Evolutionary conservation across 2,329 filamentous ascomycete genomes (phyloP), one percentile per base, ranked within the genome.

Genomic region (Arthrinium puccinioides): DNA sequence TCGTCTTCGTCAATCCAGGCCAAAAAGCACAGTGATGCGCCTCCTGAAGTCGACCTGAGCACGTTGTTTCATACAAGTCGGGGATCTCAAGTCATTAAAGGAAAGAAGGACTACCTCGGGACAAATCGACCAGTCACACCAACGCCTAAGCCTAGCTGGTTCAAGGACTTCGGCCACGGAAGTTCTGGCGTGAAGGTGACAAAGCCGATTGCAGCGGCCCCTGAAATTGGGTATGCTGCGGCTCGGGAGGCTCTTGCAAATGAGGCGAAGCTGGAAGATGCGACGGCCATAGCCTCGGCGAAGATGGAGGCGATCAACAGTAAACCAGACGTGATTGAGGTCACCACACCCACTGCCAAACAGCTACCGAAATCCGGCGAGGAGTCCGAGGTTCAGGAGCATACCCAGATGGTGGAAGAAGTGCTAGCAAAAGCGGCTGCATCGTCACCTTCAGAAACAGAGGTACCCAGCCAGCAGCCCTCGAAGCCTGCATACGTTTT

Each of bases 401-500:
- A 50, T 33, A 47, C 44, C 9, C 45, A 49, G 32, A 48, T 44
- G 40, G 40, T 50, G n/a, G 31, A 52, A 4, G 46, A 52, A 19
- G 43, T 49, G 9, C 28, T 51, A 23, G 42, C 47, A n/a, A 43
- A 45, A 38, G 43, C 44, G 30, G 61, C 50, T 14, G 43, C 46
- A 0, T 21, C 39, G 14, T 28, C 39, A 28, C n/a, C n/a, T n/a
- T n/a, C n/a, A n/a, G n/a, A n/a, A n/a, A n/a, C n/a, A n/a, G 31
- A 39, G 31, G 35, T 37, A 32, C 38, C 44, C 20, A 39, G 21
- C 24, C 39, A 46, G 10, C 42, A 53, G 29, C 27, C 47, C 4
- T 26, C 43, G 5, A 46, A 42, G 21, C 50, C 59, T 9, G 46
- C 58, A 4, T 87, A 94, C 53, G 70, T 83, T 42, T 79, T 98